Conservation (phyloP, 345 rosid genomes). For the Cardamine resedifolia region DNA sequence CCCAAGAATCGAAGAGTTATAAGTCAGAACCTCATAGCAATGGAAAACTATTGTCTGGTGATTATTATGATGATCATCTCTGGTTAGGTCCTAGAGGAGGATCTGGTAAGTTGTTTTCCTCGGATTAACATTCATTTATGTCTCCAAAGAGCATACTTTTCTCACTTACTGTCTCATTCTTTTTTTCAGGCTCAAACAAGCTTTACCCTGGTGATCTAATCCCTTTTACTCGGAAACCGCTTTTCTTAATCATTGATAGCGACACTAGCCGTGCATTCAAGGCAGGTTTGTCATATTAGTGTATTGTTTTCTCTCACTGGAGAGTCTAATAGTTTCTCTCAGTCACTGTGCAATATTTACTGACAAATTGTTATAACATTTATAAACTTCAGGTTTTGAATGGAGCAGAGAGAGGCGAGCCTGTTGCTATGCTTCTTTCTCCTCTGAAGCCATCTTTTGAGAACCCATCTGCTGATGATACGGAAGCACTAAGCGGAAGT, state of each 20-base stretch:
- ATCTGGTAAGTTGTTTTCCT: slow-evolving; percentile 53
- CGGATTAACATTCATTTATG: slow-evolving; percentile 9
- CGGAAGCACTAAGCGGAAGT: slow-evolving; percentile 50
- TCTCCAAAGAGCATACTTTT: background rate
- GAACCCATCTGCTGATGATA: slow-evolving; percentile 44
- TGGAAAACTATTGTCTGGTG: slow-evolving; percentile 47
- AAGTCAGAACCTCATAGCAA: slow-evolving; percentile 52
- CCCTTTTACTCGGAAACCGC: slow-evolving; percentile 91
- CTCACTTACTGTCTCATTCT: slow-evolving; percentile 8
- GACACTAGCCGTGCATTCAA: slow-evolving; percentile 99
- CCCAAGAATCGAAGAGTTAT: slow-evolving; percentile 51
- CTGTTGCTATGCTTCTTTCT: slow-evolving; percentile 84
- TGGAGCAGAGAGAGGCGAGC: slow-evolving; percentile 93
- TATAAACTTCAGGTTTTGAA: slow-evolving; percentile 59
- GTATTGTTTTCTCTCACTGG: slow-evolving; percentile 30
- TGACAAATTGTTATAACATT: slow-evolving; percentile 1
- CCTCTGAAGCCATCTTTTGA: slow-evolving; percentile 65
- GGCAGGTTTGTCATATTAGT: slow-evolving; percentile 97
- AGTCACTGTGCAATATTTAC: slow-evolving; percentile 13
- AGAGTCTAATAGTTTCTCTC: slow-evolving; percentile 18
- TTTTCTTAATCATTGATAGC: slow-evolving; percentile 93
- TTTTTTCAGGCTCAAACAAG: slow-evolving; percentile 61
- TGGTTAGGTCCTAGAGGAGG: slow-evolving; percentile 81
- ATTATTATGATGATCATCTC: slow-evolving; percentile 49
- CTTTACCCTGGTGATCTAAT: slow-evolving; percentile 92